These are phyloP conservation scores for Fusarium chaquense DNA, from an alignment of 2,329 filamentous ascomycete genomes.

Conservation along the genomic window DNA sequence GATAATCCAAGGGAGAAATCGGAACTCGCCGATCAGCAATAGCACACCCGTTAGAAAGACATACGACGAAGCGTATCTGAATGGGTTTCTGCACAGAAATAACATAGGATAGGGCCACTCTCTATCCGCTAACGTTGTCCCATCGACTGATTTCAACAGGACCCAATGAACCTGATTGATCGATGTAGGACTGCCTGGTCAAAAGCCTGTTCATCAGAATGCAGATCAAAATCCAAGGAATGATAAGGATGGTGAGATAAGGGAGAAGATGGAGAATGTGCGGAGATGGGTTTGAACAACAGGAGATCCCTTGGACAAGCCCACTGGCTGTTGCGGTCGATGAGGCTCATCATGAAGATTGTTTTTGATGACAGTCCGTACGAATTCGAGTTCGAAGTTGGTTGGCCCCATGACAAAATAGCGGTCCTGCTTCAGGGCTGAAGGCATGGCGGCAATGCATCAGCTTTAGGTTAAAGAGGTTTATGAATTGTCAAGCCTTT, in stretches of 20 bases:
- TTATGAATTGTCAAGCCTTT: neutral
- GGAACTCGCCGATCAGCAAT: slow-evolving; percentile 22
- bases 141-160: neutral
- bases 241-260: slow-evolving; percentile 13
- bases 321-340: neutral
- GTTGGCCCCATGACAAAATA: neutral
- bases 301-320: slow-evolving; percentile 7
- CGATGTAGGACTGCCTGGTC: slow-evolving; percentile 15
- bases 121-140: slow-evolving; percentile 22
- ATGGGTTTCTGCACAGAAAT: neutral
- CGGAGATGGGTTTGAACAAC: slow-evolving; percentile 1
- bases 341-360: neutral
- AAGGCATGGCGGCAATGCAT: neutral
- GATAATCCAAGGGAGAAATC: neutral
- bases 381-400: slow-evolving; percentile 1
- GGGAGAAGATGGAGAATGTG: neutral
- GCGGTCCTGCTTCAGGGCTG: neutral
- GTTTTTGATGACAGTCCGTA: neutral
- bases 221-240: slow-evolving; percentile 22
- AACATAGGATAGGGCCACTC: slow-evolving; percentile 1
- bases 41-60: slow-evolving; percentile 14
- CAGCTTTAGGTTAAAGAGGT: neutral
- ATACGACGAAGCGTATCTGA: neutral
- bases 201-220: slow-evolving; percentile 32
- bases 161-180: slow-evolving; percentile 9